Evolutionary conservation across 1,284 basidiomycete genomes (phyloP).

Genomic region (Cutaneotrichosporon spelunceum): DNA sequence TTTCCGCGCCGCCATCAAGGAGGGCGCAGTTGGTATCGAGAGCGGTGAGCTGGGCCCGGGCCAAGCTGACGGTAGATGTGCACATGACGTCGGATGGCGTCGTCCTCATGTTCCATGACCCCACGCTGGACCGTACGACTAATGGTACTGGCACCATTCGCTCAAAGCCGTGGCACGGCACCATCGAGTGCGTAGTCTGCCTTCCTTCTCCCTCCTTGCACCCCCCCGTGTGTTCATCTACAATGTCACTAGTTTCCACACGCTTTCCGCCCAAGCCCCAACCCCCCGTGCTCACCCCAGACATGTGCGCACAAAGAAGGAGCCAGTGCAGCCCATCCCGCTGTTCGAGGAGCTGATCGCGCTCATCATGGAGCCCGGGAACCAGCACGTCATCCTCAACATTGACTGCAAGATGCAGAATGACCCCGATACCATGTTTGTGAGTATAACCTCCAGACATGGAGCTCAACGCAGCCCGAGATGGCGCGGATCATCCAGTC

Average conservation of each 20-base stretch:
- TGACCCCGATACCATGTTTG: conserved; percentile 81
- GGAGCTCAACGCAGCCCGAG: conserved; percentile 53
- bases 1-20: conserved; percentile 86
- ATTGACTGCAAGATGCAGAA: conserved; percentile 93
- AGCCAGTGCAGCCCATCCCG: conserved; percentile 80
- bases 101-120: conserved; percentile 96
- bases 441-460: conserved; percentile 26
- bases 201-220: no score
- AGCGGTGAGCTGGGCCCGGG: conserved; percentile 52
- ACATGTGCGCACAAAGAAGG: conserved; percentile 76
- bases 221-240: no score
- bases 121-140: conserved; percentile 60
- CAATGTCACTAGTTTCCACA: no score
- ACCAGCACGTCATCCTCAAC: conserved; percentile 76
- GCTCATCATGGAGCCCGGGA: conserved; percentile 66
- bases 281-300: conserved; percentile 20
- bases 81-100: conserved; percentile 88
- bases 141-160: conserved; percentile 57
- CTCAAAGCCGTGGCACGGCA: conserved; percentile 51
- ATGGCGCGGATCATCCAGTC: conserved; percentile 73
- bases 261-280: neutral
- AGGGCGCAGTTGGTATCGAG: conserved; percentile 92
- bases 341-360: conserved; percentile 78
- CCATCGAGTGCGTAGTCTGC: conserved; percentile 43
- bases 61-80: conserved; percentile 64